Evolutionary conservation across 208 protist species (phyloP), one percentile per base, ranked within the genome.

Genomic region (Trypanosoma congolense): DNA sequence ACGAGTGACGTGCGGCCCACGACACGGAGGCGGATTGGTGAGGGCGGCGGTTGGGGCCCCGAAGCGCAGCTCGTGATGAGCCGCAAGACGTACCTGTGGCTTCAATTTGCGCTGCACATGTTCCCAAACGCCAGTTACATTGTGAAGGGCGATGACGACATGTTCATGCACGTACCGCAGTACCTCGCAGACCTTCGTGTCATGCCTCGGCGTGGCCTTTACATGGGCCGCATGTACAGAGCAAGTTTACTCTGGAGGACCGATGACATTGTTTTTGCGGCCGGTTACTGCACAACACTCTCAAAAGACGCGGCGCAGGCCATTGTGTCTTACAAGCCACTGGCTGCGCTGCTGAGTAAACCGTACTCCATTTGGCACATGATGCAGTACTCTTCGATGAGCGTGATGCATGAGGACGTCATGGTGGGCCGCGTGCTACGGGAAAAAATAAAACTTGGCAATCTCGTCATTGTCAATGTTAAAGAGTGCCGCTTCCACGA

Each of bases 71-170:
- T 79, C 0, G 67, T 40, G 18, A 52, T 52, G 31, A 52, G 25
- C 28, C 61, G 64, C 46, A 80, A 76, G 46, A 50, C 58, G 47
- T 49, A 69, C 24, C 48, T 80, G 47, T 76, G 68, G 67, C 53
- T 78, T 44, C 26, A 46, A 6, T 62, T 70, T 54, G 67, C 62
- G 26, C 65, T 73, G 54, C 55, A 62, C 56, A 47, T 61, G 16
- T 76, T 76, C 60, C 59, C 29, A 12, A 54, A 57, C 12, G 62
- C 61, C 18, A 58, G 58, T 2, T 80, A 64, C 67, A 59, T 80
- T 56, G 54, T 63, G 33, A 80, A 80, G 50, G 68, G 68, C n/a
- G 73, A 80, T 47, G 73, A 80, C 43, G 73, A 80, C 45, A 50
- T 57, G n/a, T 80, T 71, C 41, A 3, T 74, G 50, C 69, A 66